Conservation (phyloP, 1,284 basidiomycete genomes). For the Testicularia cyperi region DNA sequence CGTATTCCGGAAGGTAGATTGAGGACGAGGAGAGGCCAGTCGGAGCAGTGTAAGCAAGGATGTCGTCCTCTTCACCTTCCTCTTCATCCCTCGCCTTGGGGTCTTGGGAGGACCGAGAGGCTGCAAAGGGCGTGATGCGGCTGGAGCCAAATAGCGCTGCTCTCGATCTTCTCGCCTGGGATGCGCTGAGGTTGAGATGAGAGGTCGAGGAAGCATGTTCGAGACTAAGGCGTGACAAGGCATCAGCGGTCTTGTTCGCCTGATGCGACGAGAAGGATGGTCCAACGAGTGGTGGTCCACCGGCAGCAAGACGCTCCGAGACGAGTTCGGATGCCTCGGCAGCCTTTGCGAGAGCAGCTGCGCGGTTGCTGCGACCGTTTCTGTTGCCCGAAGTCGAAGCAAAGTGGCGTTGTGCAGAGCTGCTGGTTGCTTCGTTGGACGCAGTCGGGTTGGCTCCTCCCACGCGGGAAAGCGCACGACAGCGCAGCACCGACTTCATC, state of each 20-base stretch:
- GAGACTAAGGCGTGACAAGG: not conserved
- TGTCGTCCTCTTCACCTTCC: constrained; percentile 8
- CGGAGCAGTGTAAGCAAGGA: constrained; percentile 14
- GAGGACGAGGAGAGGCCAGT: constrained; percentile 21
- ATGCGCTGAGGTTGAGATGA: constrained; percentile 25
- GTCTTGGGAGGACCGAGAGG: not conserved
- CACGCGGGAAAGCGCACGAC: no score
- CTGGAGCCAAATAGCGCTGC: constrained; percentile 31
- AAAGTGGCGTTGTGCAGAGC: no score
- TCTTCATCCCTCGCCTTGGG: not conserved
- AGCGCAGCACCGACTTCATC: no score
- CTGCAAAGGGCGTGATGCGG: constrained; percentile 8
- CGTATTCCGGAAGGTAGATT: constrained; percentile 32
- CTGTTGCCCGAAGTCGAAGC: no score
- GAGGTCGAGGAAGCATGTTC: constrained; percentile 4
- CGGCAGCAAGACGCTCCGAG: constrained; percentile 14
- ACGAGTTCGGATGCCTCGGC: constrained; percentile 23
- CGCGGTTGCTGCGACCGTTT: no score
- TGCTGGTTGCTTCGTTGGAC: no score
- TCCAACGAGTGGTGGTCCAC: constrained; percentile 9
- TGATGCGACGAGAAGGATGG: constrained; percentile 10
- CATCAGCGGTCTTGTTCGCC: constrained; percentile 5
- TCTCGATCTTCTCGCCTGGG: constrained; percentile 28
- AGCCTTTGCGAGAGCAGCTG: constrained; percentile 28
- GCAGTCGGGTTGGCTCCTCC: no score